These are phyloP conservation scores for Flaveria brownii DNA, from an alignment of 129 eudicot species.

Conservation along the genomic window DNA sequence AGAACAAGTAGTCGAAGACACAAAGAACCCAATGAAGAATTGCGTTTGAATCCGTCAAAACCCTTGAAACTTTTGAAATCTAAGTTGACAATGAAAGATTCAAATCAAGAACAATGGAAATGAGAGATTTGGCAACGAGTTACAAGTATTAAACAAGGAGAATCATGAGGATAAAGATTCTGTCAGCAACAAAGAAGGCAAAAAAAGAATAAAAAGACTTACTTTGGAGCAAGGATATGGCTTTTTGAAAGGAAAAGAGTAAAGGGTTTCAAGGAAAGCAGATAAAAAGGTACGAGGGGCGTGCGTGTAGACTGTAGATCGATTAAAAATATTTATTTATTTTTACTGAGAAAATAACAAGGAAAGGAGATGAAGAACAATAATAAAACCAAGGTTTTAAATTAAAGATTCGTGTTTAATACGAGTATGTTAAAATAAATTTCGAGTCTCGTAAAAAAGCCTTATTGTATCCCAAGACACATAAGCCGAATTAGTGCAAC, in stretches of 20 bases:
- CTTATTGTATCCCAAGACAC: background rate
- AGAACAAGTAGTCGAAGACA: slow-evolving; percentile 9
- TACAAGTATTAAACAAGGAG: slow-evolving; percentile 7
- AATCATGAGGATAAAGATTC: slow-evolving; percentile 39
- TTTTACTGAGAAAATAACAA: background rate
- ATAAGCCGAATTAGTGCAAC: background rate
- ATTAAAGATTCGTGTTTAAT: too few relatives aligned
- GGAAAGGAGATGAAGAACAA: background rate
- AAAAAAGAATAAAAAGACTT: slow-evolving; percentile 38
- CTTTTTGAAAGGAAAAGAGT: slow-evolving; percentile 34
- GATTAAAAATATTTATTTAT: background rate
- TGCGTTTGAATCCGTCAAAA: slow-evolving; percentile 4
- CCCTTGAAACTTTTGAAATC: background rate
- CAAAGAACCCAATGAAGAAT: slow-evolving; percentile 16
- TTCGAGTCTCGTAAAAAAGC: background rate
- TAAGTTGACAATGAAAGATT: slow-evolving; percentile 5
- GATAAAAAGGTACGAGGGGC: slow-evolving; percentile 43
- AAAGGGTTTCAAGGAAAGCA: slow-evolving; percentile 34
- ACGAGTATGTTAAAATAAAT: too few relatives aligned
- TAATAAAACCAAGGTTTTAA: too few relatives aligned
- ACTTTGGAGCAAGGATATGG: slow-evolving; percentile 42
- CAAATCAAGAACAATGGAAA: background rate
- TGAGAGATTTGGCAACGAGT: slow-evolving; percentile 23
- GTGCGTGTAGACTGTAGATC: slow-evolving; percentile 34
- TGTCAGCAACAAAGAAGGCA: slow-evolving; percentile 42